A percentile compares a stretch with the other conserved stretches of the same genome.
These are phyloP conservation scores for Erythrobasidium hasegawianum DNA, from an alignment of 1,284 basidiomycete genomes.

Conservation along the genomic window DNA sequence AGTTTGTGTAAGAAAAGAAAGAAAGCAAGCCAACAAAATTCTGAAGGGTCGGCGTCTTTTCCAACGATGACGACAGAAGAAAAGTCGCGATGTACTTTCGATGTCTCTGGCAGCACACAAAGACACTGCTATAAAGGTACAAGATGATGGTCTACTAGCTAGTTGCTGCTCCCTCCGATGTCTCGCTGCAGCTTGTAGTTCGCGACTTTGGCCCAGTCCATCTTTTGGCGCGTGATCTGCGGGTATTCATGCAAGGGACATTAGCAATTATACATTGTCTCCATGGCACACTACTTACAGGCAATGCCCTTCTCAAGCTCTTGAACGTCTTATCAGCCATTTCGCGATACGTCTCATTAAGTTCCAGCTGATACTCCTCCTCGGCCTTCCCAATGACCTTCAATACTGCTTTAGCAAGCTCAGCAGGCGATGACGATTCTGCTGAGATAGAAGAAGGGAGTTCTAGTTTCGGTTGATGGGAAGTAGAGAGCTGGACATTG, in stretches of 20 bases:
- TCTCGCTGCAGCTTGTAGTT: constrained; percentile 84
- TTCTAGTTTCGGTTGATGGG: constrained; percentile 62
- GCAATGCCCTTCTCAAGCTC: constrained; percentile 76
- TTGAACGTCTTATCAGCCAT: constrained; percentile 90
- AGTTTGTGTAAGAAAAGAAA: background rate
- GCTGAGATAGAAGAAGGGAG: constrained; percentile 59
- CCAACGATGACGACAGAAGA: background rate
- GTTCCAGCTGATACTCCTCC: constrained; percentile 65
- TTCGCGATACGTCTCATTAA: constrained; percentile 74
- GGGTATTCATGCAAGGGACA: background rate
- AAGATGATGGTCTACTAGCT: background rate
- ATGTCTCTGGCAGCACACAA: background rate
- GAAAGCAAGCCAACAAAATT: background rate
- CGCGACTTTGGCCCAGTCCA: constrained; percentile 85
- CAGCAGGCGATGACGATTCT: constrained; percentile 53
- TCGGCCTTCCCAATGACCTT: constrained; percentile 77
- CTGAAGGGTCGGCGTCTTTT: background rate
- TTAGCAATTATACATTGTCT: constrained; percentile 32
- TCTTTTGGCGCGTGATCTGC: constrained; percentile 61
- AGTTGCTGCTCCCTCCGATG: constrained; percentile 50
- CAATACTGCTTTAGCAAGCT: constrained; percentile 67
- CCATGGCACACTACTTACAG: constrained; percentile 54
- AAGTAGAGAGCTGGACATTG: constrained; percentile 81
- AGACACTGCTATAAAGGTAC: background rate
- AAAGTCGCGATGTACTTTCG: background rate